These are phyloP conservation scores for Pouteria campechiana DNA, from an alignment of 179 eudicot genomes.

Conservation along the genomic window DNA sequence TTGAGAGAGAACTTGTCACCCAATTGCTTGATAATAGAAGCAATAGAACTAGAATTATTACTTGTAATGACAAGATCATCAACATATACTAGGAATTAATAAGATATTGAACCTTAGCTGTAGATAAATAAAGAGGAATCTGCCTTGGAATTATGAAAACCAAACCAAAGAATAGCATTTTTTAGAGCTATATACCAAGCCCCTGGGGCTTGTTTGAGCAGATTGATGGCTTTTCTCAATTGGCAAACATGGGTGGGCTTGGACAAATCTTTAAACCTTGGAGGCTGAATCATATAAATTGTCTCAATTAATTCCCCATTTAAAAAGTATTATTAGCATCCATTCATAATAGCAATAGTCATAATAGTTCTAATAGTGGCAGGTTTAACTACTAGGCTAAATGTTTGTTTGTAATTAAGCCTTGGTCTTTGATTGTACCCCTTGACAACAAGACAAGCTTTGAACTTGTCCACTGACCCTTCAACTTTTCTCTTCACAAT, in stretches of 20 bases:
- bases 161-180: not conserved
- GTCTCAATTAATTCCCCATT: not conserved
- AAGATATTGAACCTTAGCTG: not conserved
- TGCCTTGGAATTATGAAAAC: not conserved
- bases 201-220: no score
- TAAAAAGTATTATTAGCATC: not conserved
- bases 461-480: not conserved
- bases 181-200: not conserved
- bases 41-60: no score
- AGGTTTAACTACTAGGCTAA: not conserved
- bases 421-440: not conserved
- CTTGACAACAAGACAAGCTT: not conserved
- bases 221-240: not conserved
- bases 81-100: not conserved
- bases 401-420: no score
- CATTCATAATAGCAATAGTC: not conserved
- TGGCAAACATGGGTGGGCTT: no score
- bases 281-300: not conserved
- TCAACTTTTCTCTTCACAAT: not conserved
- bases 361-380: not conserved
- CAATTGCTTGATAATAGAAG: no score
- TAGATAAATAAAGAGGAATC: no score
- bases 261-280: not conserved
- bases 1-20: no score
- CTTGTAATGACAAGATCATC: not conserved